phyloP scores from a whole-genome alignment of 148 eudicot species.

The Arctostaphylos glauca region DNA sequence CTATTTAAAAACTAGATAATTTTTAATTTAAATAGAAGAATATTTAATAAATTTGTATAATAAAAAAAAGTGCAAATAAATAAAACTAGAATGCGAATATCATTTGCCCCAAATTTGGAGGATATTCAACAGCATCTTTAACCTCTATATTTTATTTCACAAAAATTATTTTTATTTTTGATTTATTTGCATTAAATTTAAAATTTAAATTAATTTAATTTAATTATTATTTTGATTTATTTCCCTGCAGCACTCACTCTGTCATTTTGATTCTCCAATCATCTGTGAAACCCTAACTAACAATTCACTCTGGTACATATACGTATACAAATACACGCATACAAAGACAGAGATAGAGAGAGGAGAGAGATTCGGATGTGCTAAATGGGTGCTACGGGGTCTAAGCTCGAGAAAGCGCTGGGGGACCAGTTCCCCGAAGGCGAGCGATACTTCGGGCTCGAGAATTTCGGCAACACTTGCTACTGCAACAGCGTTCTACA shows the following conservation, averaged over 20 bases:
- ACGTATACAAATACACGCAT: background rate
- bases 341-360: background rate
- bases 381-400: slow-evolving; percentile 70
- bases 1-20: too few species aligned
- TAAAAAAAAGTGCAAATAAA: too few species aligned
- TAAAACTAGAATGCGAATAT: too few species aligned
- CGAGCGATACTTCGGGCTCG: slow-evolving; percentile 80
- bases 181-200: too few species aligned
- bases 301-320: background rate
- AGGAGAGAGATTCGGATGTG: background rate
- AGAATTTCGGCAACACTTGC: slow-evolving; percentile 84
- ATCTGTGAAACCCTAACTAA: slow-evolving; percentile 3
- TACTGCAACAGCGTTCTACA: slow-evolving; percentile 86
- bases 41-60: too few species aligned
- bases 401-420: slow-evolving; percentile 82
- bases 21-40: too few species aligned
- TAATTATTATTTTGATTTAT: too few species aligned
- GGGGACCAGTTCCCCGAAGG: slow-evolving; percentile 92
- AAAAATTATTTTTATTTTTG: too few species aligned
- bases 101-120: too few species aligned
- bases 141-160: too few species aligned
- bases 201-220: too few species aligned
- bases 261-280: background rate
- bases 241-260: background rate
- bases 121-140: too few species aligned